Evolutionary conservation across 768 basidiomycete genomes (phyloP), one percentile per base, ranked within the genome.

Genomic region (Lactifluus subvellereus): DNA sequence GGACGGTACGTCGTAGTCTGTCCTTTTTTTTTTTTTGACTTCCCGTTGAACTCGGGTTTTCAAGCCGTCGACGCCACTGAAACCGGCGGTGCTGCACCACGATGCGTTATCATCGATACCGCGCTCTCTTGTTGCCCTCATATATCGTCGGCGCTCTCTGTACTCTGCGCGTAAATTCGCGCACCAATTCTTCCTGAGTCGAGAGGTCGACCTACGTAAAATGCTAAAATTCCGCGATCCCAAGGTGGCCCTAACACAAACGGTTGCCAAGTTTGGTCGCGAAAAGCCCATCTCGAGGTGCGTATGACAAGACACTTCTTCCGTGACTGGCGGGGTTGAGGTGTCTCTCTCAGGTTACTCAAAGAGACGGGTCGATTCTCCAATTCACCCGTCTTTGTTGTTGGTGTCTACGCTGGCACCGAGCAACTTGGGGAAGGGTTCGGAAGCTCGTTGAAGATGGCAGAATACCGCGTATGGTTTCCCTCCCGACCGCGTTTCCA

Each of bases 341-440:
- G 16, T 3, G 33, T 8, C 7, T 30, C 52, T 16, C 54, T 14
- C 62, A 94, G 94, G 72, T 74, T 99, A 58, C 77, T 99, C 62
- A 93, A 89, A 71, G 95, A 98, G 74, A 94, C 94, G 0, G 97
- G 97, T 71, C 88, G 94, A 51, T 86, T 85, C 67, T 89, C 92
- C 1, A 90, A 91, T 68, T 87, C 93, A 3, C 95, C 97, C 1
- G 82, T 95, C 43, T 99, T 89, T 73, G 89, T 97, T n/a, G 88
- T 96, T n/a, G 97, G 94, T 18, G 88, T 97, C 62, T 98, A 84
- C 73, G 91, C 86, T 27, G 93, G 86, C 45, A 79, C 75, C 61
- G 91, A 84, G 72, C 84, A 97, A 74, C 83, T 99, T 2, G 93
- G 95, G 6, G 95, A 99, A 75, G 94, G 95, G 14, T 93, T 95